Base-by-base conservation (phyloP, 371 early-diverging fungal species). In the Smittium culicis region DNA sequence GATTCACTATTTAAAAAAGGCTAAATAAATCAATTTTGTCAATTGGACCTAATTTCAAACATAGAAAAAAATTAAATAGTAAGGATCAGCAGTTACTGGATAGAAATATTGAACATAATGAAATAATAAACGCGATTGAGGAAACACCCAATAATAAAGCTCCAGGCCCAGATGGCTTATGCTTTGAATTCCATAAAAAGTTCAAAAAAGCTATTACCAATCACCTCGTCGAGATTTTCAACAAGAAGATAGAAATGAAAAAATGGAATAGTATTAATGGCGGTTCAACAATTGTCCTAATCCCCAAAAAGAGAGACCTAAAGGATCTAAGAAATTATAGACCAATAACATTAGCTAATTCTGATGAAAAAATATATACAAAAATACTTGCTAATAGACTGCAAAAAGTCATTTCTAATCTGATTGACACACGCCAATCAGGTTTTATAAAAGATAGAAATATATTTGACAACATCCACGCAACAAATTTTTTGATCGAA, bases 251-350 rank as follows among this genome's bases (percentile, higher is more conserved):
- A 35, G 69, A 61, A 17, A 66, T 0, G 31, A 25, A 2, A 25
- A 28, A 0, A n/a, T 32, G 31, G 55, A 66, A 33, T 61, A 35
- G 1, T n/a, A 3, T 27, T 54, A 34, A 1, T 35, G 69, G 69
- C 28, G 25, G 35, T 2, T 55, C 24, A 35, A 20, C 2, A 17
- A 35, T 61, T 54, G 25, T 54, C 11, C 62, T 70, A 1, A 20
- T 70, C 11, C 63, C 70, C 1, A 70, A 70, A 45, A 67, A 61
- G 1, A 67, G 70, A 33, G 68, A 70, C 34, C 67, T 70, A 0
- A 54, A 56, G 28, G 27, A 24, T 3, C 59, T 70, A 0, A 59
- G 32, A 31, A 69, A 69, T 66, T 69, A 66, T 66, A 61, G 54
- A 0, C 70, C 67, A 1, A 69, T 69, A 29, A 59, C 68, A n/a